Evolutionary conservation across 139 green algal genomes (phyloP), one percentile per base, ranked within the genome.

Genomic region (Micractinium conductrix): DNA sequence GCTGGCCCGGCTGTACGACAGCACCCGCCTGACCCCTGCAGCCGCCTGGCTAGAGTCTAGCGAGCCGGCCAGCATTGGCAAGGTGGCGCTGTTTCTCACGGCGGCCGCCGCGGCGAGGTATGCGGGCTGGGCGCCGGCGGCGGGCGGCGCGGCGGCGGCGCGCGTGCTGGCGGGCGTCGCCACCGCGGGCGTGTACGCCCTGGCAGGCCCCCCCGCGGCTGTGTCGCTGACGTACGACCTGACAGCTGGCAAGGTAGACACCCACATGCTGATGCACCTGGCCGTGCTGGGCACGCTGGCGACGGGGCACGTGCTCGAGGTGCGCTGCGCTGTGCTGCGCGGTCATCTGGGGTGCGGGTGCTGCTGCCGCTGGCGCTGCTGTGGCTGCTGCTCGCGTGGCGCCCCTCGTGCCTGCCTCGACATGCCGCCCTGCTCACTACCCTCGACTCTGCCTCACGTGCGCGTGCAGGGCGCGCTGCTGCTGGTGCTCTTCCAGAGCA

Each of bases 261-360:
- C 94, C 1, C 95, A 98, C 44, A 93, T 97, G 68, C 90, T 98
- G 30, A 98, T 96, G 92, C 90, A 88, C 7, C 86, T 97, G 55
- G 92, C 94, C 2, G 93, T 91, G 9, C 40, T 94, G 55, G 94
- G 93, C 67, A 95, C 93, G 2, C 78, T 96, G 60, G 89, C 88
- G 37, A 88, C 95, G 68, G 94, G 93, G 0, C 87, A 93, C 73
- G 90, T 91, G 0, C 75, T 93, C 12, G 95, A 97, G 93, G 94
- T 96, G 74, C 38, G 10, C 44, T 38, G 38, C 28, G 42, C 6
- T 1, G 8, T 35, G 70, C 7, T 55, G 38, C 2, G n/a, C n/a
- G n/a, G n/a, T n/a, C n/a, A n/a, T n/a, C n/a, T n/a, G n/a, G n/a
- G n/a, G n/a, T n/a, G n/a, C n/a, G n/a, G n/a, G n/a, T n/a, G n/a